phyloP scores from a whole-genome alignment of 805 yeast genomes.

The Geotrichum ghanense region DNA sequence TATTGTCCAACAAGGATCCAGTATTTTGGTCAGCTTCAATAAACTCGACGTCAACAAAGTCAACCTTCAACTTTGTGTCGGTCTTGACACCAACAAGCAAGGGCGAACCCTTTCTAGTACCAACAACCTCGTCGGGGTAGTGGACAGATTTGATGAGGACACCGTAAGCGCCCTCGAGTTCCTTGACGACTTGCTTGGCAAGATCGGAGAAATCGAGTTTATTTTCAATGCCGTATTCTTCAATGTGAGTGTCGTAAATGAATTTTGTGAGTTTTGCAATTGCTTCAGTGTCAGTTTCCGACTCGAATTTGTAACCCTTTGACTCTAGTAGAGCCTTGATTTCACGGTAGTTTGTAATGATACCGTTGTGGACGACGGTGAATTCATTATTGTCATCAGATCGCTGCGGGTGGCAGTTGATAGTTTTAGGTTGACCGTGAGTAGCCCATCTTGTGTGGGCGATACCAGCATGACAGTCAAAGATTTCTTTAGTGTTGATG shows the following conservation, averaged over 20 bases:
- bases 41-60: constrained; percentile 96
- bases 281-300: constrained; percentile 96
- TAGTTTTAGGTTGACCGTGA: constrained; percentile 82
- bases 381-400: constrained; percentile 79
- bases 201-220: constrained; percentile 85
- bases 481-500: constrained; percentile 44
- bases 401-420: constrained; percentile 93
- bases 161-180: constrained; percentile 97
- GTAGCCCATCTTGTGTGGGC: constrained; percentile 99
- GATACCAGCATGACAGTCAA: constrained; percentile 84
- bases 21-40: constrained; percentile 39
- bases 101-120: constrained; percentile 98
- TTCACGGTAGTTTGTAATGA: constrained; percentile 90
- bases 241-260: constrained; percentile 51
- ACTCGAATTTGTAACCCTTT: constrained; percentile 75
- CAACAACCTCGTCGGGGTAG: constrained; percentile 92
- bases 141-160: constrained; percentile 81
- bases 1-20: constrained; percentile 11
- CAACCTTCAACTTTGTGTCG: constrained; percentile 89
- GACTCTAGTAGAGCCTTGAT: constrained; percentile 68
- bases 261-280: constrained; percentile 93
- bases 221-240: constrained; percentile 25
- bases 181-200: constrained; percentile 84
- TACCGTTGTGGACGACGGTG: constrained; percentile 94
- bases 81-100: constrained; percentile 94